Conservation (phyloP, 805 yeast species). For the Pichia nanzhaoensis region DNA sequence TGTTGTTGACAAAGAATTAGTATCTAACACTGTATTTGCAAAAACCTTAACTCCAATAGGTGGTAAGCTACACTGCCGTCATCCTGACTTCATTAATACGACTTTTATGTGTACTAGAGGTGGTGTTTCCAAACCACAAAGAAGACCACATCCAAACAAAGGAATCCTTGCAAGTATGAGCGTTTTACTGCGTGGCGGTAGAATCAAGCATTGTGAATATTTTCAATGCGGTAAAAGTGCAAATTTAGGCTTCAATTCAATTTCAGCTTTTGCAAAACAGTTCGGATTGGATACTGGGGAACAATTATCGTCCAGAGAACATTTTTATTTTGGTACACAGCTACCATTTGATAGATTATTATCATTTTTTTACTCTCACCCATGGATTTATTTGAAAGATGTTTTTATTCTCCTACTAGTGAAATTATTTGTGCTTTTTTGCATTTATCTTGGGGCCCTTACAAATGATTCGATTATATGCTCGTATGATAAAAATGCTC, state of each 20-base stretch:
- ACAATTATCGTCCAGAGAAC: constrained; percentile 79
- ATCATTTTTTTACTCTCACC: constrained; percentile 79
- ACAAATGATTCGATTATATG: constrained; percentile 68
- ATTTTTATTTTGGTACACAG: constrained; percentile 74
- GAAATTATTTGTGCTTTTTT: constrained; percentile 63
- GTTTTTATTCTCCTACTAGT: constrained; percentile 70
- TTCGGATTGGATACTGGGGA: constrained; percentile 95
- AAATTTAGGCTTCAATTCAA: constrained; percentile 82
- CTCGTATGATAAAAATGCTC: constrained; percentile 56
- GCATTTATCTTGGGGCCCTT: constrained; percentile 62
- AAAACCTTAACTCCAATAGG: constrained; percentile 80
- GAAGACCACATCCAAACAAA: constrained; percentile 78
- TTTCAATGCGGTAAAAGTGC: constrained; percentile 89
- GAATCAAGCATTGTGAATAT: constrained; percentile 82
- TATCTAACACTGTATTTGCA: constrained; percentile 79
- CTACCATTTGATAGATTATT: constrained; percentile 75
- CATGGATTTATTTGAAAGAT: constrained; percentile 81
- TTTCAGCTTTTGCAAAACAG: constrained; percentile 77
- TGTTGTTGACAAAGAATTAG: constrained; percentile 87
- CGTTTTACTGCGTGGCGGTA: constrained; percentile 76
- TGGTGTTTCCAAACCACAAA: constrained; percentile 83
- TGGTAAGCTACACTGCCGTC: constrained; percentile 83
- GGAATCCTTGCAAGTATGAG: constrained; percentile 88
- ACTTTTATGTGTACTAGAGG: constrained; percentile 80
- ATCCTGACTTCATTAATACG: constrained; percentile 76